Evolutionary conservation across 768 basidiomycete species (phyloP).

Genomic region (Psilocybe tampanensis): DNA sequence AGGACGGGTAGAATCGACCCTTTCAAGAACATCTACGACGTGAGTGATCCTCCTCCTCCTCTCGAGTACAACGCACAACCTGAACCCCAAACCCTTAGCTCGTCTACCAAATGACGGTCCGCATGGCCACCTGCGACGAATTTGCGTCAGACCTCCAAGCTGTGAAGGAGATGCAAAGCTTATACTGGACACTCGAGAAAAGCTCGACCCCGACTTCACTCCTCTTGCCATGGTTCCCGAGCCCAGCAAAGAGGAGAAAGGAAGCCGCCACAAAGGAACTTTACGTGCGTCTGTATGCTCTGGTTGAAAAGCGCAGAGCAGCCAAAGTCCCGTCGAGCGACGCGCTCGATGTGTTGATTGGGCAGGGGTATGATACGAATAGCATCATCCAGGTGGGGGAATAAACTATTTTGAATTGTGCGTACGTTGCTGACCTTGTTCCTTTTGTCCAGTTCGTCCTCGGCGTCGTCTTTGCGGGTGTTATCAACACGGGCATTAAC

Average conservation of each 20-base stretch:
- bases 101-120: slow-evolving; percentile 39
- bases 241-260: slow-evolving; percentile 31
- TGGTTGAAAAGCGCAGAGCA: slow-evolving; percentile 30
- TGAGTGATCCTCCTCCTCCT: slow-evolving; percentile 9
- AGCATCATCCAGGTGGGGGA: slow-evolving; percentile 27
- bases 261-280: slow-evolving; percentile 32
- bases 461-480: slow-evolving; percentile 36
- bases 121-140: slow-evolving; percentile 37
- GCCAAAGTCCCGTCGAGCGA: slow-evolving; percentile 28
- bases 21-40: slow-evolving; percentile 33
- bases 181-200: slow-evolving; percentile 35
- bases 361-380: slow-evolving; percentile 27
- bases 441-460: slow-evolving; percentile 29
- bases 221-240: slow-evolving; percentile 39
- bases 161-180: slow-evolving; percentile 23
- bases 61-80: not conserved
- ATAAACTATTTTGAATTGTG: too few species aligned
- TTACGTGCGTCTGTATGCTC: slow-evolving; percentile 26
- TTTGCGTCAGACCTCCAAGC: slow-evolving; percentile 29
- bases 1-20: slow-evolving; percentile 30
- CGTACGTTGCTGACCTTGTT: not conserved
- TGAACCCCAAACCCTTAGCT: slow-evolving; percentile 21
- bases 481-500: slow-evolving; percentile 37
- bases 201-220: slow-evolving; percentile 34
- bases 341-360: slow-evolving; percentile 37